Conservation (phyloP, 495 filamentous ascomycete species). For the Evernia prunastri region DNA sequence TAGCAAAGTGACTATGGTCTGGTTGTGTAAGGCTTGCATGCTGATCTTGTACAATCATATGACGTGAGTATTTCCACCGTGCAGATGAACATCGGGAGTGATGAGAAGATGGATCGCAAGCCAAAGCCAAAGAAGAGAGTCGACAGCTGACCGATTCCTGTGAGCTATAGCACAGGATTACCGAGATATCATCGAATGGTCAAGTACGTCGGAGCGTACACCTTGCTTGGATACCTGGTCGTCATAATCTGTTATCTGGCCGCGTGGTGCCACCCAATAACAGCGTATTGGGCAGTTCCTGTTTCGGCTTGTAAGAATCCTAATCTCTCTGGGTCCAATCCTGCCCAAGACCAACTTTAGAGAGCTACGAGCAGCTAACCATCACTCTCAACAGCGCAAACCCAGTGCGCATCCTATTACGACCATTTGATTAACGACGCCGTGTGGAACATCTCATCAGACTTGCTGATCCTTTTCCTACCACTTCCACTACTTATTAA, state of each 20-base stretch:
- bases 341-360: too few species aligned
- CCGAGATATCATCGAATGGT: constrained; percentile 43
- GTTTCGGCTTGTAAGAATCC: constrained; percentile 29
- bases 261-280: constrained; percentile 57
- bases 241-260: too few species aligned
- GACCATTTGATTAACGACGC: constrained; percentile 59
- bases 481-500: constrained; percentile 54
- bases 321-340: too few species aligned
- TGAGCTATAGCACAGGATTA: constrained; percentile 29
- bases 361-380: constrained; percentile 4
- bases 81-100: too few species aligned
- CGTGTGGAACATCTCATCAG: constrained; percentile 61
- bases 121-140: too few species aligned
- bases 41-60: constrained; percentile 49
- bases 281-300: constrained; percentile 53
- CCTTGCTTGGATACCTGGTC: constrained; percentile 58
- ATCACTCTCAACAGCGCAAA: constrained; percentile 3
- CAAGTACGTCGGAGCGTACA: constrained; percentile 49
- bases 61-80: constrained; percentile 33
- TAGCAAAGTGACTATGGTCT: constrained; percentile 39
- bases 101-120: too few species aligned
- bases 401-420: constrained; percentile 31
- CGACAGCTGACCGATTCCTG: too few species aligned
- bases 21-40: constrained; percentile 50
- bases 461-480: constrained; percentile 55